Evolutionary conservation across 495 filamentous ascomycete genomes (phyloP).

Genomic region (Pyrenula massariospora): DNA sequence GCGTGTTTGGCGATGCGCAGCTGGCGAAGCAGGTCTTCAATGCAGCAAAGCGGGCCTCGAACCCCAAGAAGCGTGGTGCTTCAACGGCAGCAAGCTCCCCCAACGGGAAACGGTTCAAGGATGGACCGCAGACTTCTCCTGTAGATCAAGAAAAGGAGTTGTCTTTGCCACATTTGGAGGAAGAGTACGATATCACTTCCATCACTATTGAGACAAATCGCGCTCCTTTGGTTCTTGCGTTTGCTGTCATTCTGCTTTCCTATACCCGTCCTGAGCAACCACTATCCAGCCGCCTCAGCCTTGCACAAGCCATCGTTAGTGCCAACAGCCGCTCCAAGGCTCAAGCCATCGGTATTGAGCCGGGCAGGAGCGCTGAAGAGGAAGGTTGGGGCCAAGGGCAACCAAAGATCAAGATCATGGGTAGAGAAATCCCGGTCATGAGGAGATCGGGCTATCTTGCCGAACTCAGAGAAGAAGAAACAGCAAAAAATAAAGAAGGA

Average conservation of each 20-base stretch:
- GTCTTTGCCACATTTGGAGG: slow-evolving; percentile 38
- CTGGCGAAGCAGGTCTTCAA: slow-evolving; percentile 49
- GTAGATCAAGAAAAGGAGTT: slow-evolving; percentile 54
- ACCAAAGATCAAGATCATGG: slow-evolving; percentile 56
- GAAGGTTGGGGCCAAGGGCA: slow-evolving; percentile 68
- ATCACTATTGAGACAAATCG: slow-evolving; percentile 61
- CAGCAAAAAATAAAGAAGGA: slow-evolving; percentile 3
- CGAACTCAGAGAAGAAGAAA: slow-evolving; percentile 18
- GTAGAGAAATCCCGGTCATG: slow-evolving; percentile 58
- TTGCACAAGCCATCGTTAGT: slow-evolving; percentile 70
- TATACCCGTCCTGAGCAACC: slow-evolving; percentile 78
- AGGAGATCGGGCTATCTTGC: slow-evolving; percentile 69
- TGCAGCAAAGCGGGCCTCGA: slow-evolving; percentile 51
- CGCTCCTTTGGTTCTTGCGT: slow-evolving; percentile 71
- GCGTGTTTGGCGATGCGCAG: slow-evolving; percentile 59
- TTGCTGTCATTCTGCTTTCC: slow-evolving; percentile 59
- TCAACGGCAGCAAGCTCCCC: background rate
- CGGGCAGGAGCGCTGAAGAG: slow-evolving; percentile 51
- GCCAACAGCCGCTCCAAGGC: slow-evolving; percentile 66
- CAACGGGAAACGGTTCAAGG: slow-evolving; percentile 31
- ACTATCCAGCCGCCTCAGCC: slow-evolving; percentile 63
- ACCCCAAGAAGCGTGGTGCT: slow-evolving; percentile 36
- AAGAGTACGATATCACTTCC: slow-evolving; percentile 43
- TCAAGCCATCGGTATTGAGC: slow-evolving; percentile 58
- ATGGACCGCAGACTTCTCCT: slow-evolving; percentile 36